These are phyloP conservation scores for Penicillium parvum DNA, from an alignment of 495 filamentous ascomycete species.

Conservation along the genomic window DNA sequence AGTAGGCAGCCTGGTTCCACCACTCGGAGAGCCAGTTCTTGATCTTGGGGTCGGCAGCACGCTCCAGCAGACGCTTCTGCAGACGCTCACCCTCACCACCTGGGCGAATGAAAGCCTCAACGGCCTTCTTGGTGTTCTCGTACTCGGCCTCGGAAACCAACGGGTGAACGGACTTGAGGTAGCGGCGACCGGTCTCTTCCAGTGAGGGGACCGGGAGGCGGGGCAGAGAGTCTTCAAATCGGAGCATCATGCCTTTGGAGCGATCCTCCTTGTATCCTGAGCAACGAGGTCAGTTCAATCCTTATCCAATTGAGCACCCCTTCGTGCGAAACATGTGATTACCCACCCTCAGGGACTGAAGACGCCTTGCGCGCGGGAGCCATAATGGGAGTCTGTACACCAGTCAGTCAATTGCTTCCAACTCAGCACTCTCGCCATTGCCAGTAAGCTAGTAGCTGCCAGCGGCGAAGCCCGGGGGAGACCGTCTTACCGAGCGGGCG, in stretches of 20 bases:
- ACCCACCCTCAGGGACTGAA: constrained; percentile 47
- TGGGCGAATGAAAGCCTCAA: constrained; percentile 75
- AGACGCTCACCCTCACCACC: constrained; percentile 78
- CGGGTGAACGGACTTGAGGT: constrained; percentile 88
- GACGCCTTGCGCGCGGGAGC: constrained; percentile 42
- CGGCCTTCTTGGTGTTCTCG: constrained; percentile 71
- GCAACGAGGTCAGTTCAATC: constrained; percentile 2
- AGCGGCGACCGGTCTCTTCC: constrained; percentile 86
- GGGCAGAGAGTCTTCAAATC: constrained; percentile 94
- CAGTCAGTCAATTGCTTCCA: constrained; percentile 7
- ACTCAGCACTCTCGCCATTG: background rate
- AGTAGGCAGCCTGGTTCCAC: constrained; percentile 95
- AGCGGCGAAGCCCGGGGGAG: constrained; percentile 3
- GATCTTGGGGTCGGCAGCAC: constrained; percentile 73
- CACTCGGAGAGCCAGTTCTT: constrained; percentile 97
- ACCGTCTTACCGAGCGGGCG: constrained; percentile 36
- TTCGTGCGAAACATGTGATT: constrained; percentile 20
- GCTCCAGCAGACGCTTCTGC: constrained; percentile 81
- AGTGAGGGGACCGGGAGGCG: constrained; percentile 86
- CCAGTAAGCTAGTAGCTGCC: background rate
- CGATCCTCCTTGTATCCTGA: constrained; percentile 88
- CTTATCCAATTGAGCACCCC: background rate
- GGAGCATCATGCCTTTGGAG: constrained; percentile 87
- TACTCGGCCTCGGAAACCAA: constrained; percentile 70
- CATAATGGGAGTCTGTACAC: constrained; percentile 37